Evolutionary conservation across 2,329 filamentous ascomycete species (phyloP), one percentile per base, ranked within the genome.

Genomic region (Pyrenochaeta sp.): DNA sequence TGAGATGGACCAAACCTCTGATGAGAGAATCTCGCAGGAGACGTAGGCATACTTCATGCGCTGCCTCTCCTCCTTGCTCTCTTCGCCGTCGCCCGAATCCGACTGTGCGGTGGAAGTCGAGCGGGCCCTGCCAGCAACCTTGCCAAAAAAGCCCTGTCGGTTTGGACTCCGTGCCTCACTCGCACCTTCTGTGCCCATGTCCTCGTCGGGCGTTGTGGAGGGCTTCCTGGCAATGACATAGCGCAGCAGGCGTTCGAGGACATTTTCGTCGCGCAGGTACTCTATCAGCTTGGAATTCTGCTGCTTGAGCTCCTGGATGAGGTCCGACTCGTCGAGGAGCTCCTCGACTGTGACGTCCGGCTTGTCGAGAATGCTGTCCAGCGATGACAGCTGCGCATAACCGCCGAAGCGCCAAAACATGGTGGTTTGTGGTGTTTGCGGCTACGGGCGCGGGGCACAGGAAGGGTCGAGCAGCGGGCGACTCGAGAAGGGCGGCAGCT

Each of bases 361-460:
- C 79, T 97, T 97, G 76, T 99, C 95, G 76, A 99, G 92, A 72
- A 99, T 91, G 67, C 89, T 92, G 79, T 98, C 95, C 78, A 99
- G 92, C 74, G 93, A 90, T 71, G 94, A 97, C 79, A 97, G 90
- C 84, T 92, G 96, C 83, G 93, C 91, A 85, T 98, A 98, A 74
- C 92, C 92, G 85, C 95, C 94, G 85, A 98, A 99, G 81, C 94
- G 90, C 95, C 95, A 99, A 81, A 99, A 99, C 95, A 99, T 99
- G 82, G 78, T 94, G 88, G 71, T 73, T 48, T 39, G 57, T 35
- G 47, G 63, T 60, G 58, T 53, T 42, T 51, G 59, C 55, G 59
- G 55, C 61, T 66, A 63, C 59, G 52, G 56, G 54, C 59, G 71
- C 62, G 65, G 71, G 66, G 66, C 62, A 68, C 54, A 55, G 54